These are phyloP conservation scores for Schizochytrium sp. DNA, from an alignment of 108 stramenopile genomes.

Conservation along the genomic window DNA sequence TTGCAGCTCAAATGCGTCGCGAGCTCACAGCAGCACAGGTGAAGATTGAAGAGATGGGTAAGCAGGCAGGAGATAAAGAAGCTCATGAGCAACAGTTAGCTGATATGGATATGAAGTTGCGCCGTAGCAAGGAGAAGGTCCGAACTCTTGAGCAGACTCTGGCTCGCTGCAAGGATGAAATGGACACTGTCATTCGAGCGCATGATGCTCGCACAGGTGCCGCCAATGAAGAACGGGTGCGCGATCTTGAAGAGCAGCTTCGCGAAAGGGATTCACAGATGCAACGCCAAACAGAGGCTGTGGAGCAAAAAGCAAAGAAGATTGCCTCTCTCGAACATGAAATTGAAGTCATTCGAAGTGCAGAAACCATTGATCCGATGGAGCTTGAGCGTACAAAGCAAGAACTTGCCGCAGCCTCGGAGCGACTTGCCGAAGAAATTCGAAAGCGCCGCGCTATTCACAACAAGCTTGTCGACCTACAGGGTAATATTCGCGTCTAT, in stretches of 20 bases:
- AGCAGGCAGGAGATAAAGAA: background rate
- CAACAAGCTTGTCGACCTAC: conserved; percentile 74
- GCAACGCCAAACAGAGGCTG: background rate
- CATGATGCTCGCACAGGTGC: conserved; percentile 1
- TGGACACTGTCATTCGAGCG: conserved; percentile 18
- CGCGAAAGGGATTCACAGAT: background rate
- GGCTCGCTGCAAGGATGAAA: conserved; percentile 50
- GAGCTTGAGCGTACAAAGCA: conserved; percentile 27
- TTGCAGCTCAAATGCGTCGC: background rate
- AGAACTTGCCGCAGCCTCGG: background rate
- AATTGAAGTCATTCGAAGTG: conserved; percentile 17
- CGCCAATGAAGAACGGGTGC: conserved; percentile 5
- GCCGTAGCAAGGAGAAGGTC: background rate
- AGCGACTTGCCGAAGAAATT: conserved; percentile 55
- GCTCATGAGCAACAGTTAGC: conserved; percentile 30
- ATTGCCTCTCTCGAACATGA: conserved; percentile 18
- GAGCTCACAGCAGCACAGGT: conserved; percentile 23
- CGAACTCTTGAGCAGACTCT: conserved; percentile 8
- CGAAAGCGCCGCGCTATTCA: conserved; percentile 64
- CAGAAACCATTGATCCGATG: conserved; percentile 26
- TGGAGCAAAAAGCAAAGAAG: background rate
- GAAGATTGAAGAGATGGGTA: background rate
- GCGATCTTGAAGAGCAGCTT: conserved; percentile 5
- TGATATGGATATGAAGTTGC: conserved; percentile 1
- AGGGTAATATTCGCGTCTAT: conserved; percentile 79